These are phyloP conservation scores for Babesia bovis DNA, from an alignment of 169 alveolate species.

Conservation along the genomic window DNA sequence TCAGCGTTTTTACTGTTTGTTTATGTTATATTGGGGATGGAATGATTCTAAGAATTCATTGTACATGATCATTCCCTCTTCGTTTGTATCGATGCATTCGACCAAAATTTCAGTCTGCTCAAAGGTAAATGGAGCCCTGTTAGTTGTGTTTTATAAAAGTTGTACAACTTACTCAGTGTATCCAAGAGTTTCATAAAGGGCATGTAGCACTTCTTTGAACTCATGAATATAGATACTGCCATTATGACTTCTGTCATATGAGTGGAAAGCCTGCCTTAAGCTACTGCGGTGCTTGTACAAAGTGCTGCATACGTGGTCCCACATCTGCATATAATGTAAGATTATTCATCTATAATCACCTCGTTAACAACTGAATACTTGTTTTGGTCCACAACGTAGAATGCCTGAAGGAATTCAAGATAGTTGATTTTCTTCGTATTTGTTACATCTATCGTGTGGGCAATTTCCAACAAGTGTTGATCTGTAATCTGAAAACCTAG, in stretches of 20 bases:
- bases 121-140: conserved; percentile 67
- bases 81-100: conserved; percentile 68
- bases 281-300: conserved; percentile 65
- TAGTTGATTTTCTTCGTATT: conserved; percentile 81
- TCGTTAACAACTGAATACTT: conserved; percentile 83
- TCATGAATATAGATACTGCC: conserved; percentile 65
- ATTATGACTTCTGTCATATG: conserved; percentile 50
- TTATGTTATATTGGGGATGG: conserved; percentile 41
- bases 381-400: conserved; percentile 83
- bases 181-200: conserved; percentile 55
- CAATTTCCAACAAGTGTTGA: conserved; percentile 76
- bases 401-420: conserved; percentile 84
- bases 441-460: conserved; percentile 80
- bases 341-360: conserved; percentile 54
- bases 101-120: conserved; percentile 67
- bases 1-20: background rate
- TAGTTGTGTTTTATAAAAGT: background rate
- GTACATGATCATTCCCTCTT: conserved; percentile 67
- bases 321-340: conserved; percentile 28
- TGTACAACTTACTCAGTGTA: conserved; percentile 31
- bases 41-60: conserved; percentile 66
- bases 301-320: conserved; percentile 66
- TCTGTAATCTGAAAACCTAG: conserved; percentile 79
- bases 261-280: conserved; percentile 49
- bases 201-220: conserved; percentile 65